A percentile compares a stretch with the other conserved stretches of the same genome.
These are phyloP conservation scores for Phaeophleospora eucalypticola DNA, from an alignment of 2,329 filamentous ascomycete species.

Conservation along the genomic window DNA sequence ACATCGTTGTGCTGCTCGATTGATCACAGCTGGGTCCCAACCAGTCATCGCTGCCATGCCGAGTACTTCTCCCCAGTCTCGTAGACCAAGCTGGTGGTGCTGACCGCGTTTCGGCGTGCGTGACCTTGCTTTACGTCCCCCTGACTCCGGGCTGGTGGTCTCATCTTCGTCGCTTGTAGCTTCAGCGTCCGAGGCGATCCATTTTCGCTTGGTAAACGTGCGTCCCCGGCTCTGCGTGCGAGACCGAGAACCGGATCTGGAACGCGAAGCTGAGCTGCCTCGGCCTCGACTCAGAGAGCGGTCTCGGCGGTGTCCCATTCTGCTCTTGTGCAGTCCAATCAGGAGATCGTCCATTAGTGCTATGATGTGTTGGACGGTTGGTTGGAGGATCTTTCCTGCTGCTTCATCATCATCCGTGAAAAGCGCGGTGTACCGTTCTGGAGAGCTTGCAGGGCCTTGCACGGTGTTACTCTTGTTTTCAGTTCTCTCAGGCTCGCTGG, in stretches of 20 bases:
- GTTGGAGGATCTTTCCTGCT: constrained; percentile 61
- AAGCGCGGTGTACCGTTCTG: not conserved
- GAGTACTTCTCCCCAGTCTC: constrained; percentile 83
- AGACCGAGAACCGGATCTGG: not conserved
- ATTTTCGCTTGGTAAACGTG: constrained; percentile 6
- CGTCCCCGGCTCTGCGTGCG: constrained; percentile 2
- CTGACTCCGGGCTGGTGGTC: not conserved
- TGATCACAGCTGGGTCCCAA: constrained; percentile 61
- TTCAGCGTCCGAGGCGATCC: constrained; percentile 5
- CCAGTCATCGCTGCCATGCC: constrained; percentile 72
- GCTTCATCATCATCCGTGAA: constrained; percentile 58
- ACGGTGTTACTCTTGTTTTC: not conserved
- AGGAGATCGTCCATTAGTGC: constrained; percentile 66
- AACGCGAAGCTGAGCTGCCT: constrained; percentile 11
- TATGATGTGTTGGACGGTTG: constrained; percentile 67
- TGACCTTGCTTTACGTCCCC: not conserved
- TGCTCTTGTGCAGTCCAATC: constrained; percentile 60
- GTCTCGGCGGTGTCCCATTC: constrained; percentile 22
- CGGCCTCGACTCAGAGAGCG: constrained; percentile 4
- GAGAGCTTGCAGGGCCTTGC: not conserved
- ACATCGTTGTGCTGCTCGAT: constrained; percentile 69
- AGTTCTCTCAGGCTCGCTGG: not conserved
- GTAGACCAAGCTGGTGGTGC: constrained; percentile 39
- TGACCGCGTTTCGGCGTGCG: not conserved
- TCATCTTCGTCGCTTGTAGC: not conserved